Evolutionary conservation across 2,329 filamentous ascomycete species (phyloP).

Genomic region (Exophiala aquamarina): DNA sequence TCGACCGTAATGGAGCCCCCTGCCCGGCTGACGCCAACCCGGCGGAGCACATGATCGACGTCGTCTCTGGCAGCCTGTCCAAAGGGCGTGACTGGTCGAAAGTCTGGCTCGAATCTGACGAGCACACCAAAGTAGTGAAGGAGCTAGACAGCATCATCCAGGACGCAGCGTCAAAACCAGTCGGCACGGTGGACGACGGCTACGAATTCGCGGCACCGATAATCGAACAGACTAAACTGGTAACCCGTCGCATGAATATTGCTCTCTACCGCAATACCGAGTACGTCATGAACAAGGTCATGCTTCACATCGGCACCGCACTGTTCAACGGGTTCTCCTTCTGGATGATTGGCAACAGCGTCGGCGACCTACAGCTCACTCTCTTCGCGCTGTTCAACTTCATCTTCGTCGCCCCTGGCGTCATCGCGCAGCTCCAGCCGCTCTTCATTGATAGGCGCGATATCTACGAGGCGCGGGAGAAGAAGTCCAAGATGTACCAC

Average conservation of each 20-base stretch:
- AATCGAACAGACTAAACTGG: slow-evolving; percentile 61
- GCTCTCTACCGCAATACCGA: slow-evolving; percentile 66
- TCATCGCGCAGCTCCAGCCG: slow-evolving; percentile 56
- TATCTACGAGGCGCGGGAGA: slow-evolving; percentile 66
- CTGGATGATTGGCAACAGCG: slow-evolving; percentile 64
- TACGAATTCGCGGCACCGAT: slow-evolving; percentile 67
- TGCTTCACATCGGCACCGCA: slow-evolving; percentile 52
- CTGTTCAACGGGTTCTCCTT: slow-evolving; percentile 59
- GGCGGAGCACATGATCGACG: slow-evolving; percentile 50
- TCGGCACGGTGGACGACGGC: slow-evolving; percentile 42
- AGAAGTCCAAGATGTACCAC: slow-evolving; percentile 70
- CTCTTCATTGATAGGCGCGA: slow-evolving; percentile 69
- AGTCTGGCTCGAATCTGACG: slow-evolving; percentile 66
- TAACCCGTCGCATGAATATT: slow-evolving; percentile 67
- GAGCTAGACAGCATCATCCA: slow-evolving; percentile 66
- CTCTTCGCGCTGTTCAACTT: slow-evolving; percentile 70
- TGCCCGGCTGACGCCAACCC: slow-evolving; percentile 63
- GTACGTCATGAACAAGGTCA: slow-evolving; percentile 65
- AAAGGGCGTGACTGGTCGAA: slow-evolving; percentile 67
- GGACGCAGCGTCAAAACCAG: slow-evolving; percentile 42
- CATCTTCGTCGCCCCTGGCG: slow-evolving; percentile 52
- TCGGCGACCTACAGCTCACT: slow-evolving; percentile 68
- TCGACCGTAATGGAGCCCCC: slow-evolving; percentile 61
- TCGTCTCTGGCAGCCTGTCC: slow-evolving; percentile 49
- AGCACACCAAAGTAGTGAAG: slow-evolving; percentile 56